phyloP scores from a whole-genome alignment of 2,329 filamentous ascomycete genomes.

The Dryadomyces quercivorus region DNA sequence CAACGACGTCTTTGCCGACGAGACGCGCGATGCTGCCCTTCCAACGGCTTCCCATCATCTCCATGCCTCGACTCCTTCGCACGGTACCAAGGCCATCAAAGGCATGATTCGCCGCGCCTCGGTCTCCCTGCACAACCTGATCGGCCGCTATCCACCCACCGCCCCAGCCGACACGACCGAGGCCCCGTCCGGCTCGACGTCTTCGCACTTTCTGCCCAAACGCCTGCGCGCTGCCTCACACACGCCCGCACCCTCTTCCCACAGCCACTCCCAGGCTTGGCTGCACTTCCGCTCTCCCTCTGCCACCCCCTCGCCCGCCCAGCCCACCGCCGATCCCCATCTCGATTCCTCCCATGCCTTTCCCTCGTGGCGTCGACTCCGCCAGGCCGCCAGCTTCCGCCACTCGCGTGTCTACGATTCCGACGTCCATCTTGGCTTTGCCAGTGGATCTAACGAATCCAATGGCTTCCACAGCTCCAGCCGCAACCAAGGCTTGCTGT shows the following conservation, averaged over 20 bases:
- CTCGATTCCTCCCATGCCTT: constrained; percentile 35
- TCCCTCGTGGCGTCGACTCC: constrained; percentile 35
- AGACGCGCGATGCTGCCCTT: too few species aligned
- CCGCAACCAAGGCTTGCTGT: not conserved
- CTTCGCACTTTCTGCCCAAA: constrained; percentile 3
- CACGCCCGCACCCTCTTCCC: constrained; percentile 9
- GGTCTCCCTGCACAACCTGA: constrained; percentile 37
- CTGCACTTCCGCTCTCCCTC: constrained; percentile 7
- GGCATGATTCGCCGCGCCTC: constrained; percentile 44
- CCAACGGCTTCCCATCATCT: not conserved
- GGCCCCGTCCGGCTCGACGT: not conserved
- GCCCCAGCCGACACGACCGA: constrained; percentile 16
- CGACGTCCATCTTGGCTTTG: constrained; percentile 13
- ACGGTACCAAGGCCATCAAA: constrained; percentile 25
- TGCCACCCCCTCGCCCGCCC: constrained; percentile 6
- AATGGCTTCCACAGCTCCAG: not conserved
- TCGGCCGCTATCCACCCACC: constrained; percentile 32
- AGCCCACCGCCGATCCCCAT: constrained; percentile 14
- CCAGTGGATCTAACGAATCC: not conserved
- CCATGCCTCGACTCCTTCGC: not conserved
- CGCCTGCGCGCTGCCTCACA: constrained; percentile 15
- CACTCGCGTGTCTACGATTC: constrained; percentile 33
- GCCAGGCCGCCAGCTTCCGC: constrained; percentile 36
- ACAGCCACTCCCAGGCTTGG: constrained; percentile 6
- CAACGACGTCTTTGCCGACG: not conserved